A percentile compares a stretch with the other conserved stretches of the same genome.
phyloP scores from a whole-genome alignment of 2,329 filamentous ascomycete genomes.

The Ophiostoma himal-ulmi region DNA sequence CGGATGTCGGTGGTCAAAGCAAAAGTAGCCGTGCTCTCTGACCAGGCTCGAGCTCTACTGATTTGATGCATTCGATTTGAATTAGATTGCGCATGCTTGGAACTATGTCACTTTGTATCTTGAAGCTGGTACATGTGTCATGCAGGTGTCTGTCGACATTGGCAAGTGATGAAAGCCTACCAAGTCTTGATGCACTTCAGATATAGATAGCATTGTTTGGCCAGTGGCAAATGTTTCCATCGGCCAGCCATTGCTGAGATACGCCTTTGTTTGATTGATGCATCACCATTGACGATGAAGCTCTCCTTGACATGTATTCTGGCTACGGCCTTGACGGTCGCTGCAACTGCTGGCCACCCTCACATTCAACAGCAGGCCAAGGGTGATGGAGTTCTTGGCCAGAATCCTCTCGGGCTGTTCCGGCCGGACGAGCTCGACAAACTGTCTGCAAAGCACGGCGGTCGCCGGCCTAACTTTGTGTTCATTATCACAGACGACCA shows the following conservation, averaged over 20 bases:
- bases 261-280: not conserved
- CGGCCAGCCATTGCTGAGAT: not conserved
- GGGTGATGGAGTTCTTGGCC: not conserved
- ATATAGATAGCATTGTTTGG: not conserved
- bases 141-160: not conserved
- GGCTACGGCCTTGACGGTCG: not conserved
- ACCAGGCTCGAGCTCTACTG: not conserved
- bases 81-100: not conserved
- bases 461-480: conserved; percentile 25
- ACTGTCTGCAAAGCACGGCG: conserved; percentile 10
- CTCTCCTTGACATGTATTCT: not conserved
- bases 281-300: not conserved
- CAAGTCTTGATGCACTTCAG: not conserved
- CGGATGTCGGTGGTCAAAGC: not conserved
- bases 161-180: not conserved
- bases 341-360: not conserved
- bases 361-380: not conserved
- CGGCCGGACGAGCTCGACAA: not conserved
- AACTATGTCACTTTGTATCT: not conserved
- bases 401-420: not conserved
- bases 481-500: conserved; percentile 62
- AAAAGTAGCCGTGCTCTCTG: not conserved
- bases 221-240: not conserved
- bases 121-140: not conserved
- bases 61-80: not conserved